Base-by-base conservation (phyloP, 176 grass and related monocot genomes). In the Bolboschoenus planiculmis region DNA sequence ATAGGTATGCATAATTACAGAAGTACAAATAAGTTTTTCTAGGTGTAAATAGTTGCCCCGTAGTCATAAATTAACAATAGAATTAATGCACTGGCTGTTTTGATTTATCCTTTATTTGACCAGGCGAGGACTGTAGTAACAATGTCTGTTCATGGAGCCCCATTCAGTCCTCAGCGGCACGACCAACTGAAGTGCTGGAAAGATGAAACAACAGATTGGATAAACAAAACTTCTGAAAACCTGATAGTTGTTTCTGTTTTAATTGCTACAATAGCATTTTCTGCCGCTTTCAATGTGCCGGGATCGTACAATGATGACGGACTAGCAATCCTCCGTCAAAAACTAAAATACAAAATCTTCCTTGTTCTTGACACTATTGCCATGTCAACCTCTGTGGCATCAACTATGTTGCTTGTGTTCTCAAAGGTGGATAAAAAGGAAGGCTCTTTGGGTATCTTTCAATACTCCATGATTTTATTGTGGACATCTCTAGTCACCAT, bases 211-310 rank as follows among this genome's bases (percentile, higher is more conserved):
- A n/a, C n/a, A n/a, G n/a, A n/a, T n/a, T n/a, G n/a, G n/a, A n/a
- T n/a, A n/a, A n/a, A n/a, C n/a, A n/a, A n/a, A n/a, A n/a, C n/a
- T n/a, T n/a, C n/a, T n/a, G n/a, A n/a, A 18, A 16, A 53, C 50
- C 50, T 53, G 0, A 83, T 80, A 5, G 55, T 92, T 35, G 84
- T 92, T n/a, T 83, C 81, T 23, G 85, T 85, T 1, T 79, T 92
- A 3, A 83, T 92, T 27, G 90, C 81, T 2, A 85, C 87, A 6
- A 65, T 89, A 3, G 90, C 87, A 44, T 92, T 92, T 57, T 92
- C 84, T 1, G 87, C 90, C 9, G 82, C 90, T 39, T 89, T 92
- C 84, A 92, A 89, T 13, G 82, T 92, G 20, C 90, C 87, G 1
- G 87, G 90, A 42, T 86, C 87, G 10, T 92, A 89, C 15, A 84